These are phyloP conservation scores for Pythium graminicola DNA, from an alignment of 352 stramenopile genomes.

Conservation along the genomic window DNA sequence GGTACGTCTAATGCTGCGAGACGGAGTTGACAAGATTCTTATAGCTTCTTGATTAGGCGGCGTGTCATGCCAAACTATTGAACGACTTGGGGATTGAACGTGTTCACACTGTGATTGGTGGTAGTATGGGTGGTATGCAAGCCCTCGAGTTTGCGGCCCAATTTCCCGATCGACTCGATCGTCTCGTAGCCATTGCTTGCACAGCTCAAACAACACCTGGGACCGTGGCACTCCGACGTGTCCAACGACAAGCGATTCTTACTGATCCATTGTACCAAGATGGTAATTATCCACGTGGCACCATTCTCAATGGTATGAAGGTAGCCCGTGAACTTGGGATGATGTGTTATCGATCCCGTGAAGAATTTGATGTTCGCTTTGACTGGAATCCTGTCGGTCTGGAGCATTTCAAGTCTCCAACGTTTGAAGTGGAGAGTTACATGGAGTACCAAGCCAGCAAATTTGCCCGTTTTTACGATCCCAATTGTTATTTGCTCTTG, in stretches of 20 bases:
- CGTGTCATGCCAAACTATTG: conserved; percentile 68
- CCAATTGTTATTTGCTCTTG: conserved; percentile 85
- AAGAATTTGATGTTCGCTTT: conserved; percentile 83
- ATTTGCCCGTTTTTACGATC: conserved; percentile 78
- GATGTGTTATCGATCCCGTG: conserved; percentile 84
- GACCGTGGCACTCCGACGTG: conserved; percentile 77
- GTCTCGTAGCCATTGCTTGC: conserved; percentile 71
- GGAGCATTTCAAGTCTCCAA: conserved; percentile 65
- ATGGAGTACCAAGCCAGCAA: conserved; percentile 87
- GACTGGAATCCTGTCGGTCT: conserved; percentile 76
- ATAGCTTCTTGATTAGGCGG: conserved; percentile 26
- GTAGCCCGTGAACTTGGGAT: conserved; percentile 81
- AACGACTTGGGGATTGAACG: conserved; percentile 67
- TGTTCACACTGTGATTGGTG: conserved; percentile 79
- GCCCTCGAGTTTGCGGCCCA: conserved; percentile 82
- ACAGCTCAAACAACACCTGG: conserved; percentile 83
- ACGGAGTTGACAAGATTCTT: no score
- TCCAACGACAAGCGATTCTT: conserved; percentile 80
- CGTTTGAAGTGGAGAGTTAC: conserved; percentile 88
- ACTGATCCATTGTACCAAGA: conserved; percentile 73
- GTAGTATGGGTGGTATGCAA: conserved; percentile 86
- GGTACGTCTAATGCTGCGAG: conserved; percentile 24
- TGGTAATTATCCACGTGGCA: conserved; percentile 58
- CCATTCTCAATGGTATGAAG: conserved; percentile 70
- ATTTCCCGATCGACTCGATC: conserved; percentile 67